A percentile compares a stretch with the other conserved stretches of the same genome.
Evolutionary conservation across 2,329 filamentous ascomycete genomes (phyloP).

Genomic region (Nigrograna mackinnonii): DNA sequence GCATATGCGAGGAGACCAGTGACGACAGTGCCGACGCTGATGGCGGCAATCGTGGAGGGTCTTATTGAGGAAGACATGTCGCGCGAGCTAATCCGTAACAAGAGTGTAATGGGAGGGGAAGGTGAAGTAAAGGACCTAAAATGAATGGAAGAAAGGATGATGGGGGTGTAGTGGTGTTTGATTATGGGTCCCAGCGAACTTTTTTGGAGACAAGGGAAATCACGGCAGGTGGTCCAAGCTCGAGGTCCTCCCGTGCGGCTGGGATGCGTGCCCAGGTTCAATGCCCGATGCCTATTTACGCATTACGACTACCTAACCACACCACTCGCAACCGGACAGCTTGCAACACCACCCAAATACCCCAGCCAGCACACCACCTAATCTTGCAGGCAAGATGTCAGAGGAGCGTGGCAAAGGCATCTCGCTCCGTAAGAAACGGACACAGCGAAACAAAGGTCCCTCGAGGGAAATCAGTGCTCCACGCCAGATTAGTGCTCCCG

Average conservation of each 20-base stretch:
- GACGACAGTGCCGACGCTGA: constrained; percentile 61
- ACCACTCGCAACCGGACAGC: not conserved
- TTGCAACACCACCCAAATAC: not conserved
- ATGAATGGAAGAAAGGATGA: no score
- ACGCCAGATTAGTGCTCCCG: constrained; percentile 56
- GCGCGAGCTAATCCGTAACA: constrained; percentile 1
- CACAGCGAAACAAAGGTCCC: constrained; percentile 54
- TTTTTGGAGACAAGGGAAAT: constrained; percentile 28
- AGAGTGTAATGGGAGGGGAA: no score
- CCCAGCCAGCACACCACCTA: constrained; percentile 1
- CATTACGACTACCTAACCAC: no score
- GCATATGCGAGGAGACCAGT: constrained; percentile 66
- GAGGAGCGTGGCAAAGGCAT: constrained; percentile 56
- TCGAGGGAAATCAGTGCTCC: constrained; percentile 52
- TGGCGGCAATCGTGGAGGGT: constrained; percentile 61
- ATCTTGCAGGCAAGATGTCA: constrained; percentile 46
- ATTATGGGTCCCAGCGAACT: no score
- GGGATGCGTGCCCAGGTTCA: constrained; percentile 5
- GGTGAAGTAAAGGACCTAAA: no score
- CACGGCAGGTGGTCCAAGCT: constrained; percentile 28
- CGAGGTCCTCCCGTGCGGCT: constrained; percentile 8
- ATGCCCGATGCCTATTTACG: no score
- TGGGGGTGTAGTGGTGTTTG: no score
- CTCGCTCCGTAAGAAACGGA: constrained; percentile 66
- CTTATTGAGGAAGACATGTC: constrained; percentile 49